Base-by-base conservation (phyloP, 192 early-diverging fungal genomes). In the Backusella westeae region DNA sequence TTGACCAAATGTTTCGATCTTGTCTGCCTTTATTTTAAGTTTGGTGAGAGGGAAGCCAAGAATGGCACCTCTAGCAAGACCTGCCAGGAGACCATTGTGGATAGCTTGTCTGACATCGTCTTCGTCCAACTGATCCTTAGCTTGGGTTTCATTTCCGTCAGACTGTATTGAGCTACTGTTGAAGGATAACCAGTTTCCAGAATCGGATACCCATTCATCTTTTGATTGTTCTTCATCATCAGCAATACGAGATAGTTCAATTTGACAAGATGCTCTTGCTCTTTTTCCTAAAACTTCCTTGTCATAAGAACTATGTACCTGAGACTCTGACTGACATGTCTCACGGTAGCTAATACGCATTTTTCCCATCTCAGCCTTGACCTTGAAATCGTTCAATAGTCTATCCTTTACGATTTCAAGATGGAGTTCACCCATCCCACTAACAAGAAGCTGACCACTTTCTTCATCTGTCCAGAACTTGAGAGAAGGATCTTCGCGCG, bases 391-490 rank as follows among this genome's bases (percentile, higher is more conserved):
- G 34, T 91, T 91, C n/a, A 91, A 42, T 29, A 99, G 82, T n/a
- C 96, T 82, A 39, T 96, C 95, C 49, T 90, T 90, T 14, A 95
- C 90, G 17, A 98, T 92, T 74, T 98, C 97, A 35, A 98, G 79
- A 79, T 98, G 97, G 68, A 98, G 85, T 76, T 97, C 97, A 7
- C 97, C 97, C 96, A 97, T 96, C 0, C 96, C 97, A 76, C 93
- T 90, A 5, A 98, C 78, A 67, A 97, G 77, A 21, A 90, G 93
- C 78, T 98, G 97, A 0, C 96, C 95, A 1, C 94, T 96, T 68
- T 97, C 97, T 53, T 88, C 87, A 77, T 97, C 92, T 9, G 83
- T 84, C 17, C 86, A 74, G 15, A 95, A 81, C 69, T 87, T 89
- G 29, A 98, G 77, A 1, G 94, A 96, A 2, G 97, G 97, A 68